Evolutionary conservation across 78 protist species (phyloP).

Genomic region (Chrysochromulina parva): DNA sequence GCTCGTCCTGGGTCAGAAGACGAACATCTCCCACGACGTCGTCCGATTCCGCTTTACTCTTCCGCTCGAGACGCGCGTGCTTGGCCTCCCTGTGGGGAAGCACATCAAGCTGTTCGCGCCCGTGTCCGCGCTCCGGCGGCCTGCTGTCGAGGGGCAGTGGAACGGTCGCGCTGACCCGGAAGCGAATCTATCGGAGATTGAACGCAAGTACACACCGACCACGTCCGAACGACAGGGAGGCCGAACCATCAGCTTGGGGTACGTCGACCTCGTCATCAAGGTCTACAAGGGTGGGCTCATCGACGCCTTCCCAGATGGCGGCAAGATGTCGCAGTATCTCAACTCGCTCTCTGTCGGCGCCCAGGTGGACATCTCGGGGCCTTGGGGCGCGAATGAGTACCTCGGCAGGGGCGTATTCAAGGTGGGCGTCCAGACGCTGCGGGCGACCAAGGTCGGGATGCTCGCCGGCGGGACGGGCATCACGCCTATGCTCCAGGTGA

Average conservation of each 20-base stretch:
- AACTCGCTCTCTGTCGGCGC: slow-evolving; percentile 62
- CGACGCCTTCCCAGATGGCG: slow-evolving; percentile 18
- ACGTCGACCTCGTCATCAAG: slow-evolving; percentile 77
- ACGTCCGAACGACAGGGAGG: slow-evolving; percentile 45
- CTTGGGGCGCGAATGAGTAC: slow-evolving; percentile 49
- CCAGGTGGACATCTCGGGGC: slow-evolving; percentile 65
- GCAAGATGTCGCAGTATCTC: slow-evolving; percentile 69
- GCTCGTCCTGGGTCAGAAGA: not conserved
- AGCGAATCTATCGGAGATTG: not conserved
- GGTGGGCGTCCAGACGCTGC: not conserved
- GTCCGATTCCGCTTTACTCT: not conserved
- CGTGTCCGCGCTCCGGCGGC: too few species aligned
- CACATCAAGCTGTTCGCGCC: too few species aligned
- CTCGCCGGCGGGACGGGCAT: slow-evolving; percentile 76
- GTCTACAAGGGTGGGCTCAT: slow-evolving; percentile 24
- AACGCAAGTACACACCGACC: slow-evolving; percentile 72
- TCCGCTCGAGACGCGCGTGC: not conserved
- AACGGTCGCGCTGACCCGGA: not conserved
- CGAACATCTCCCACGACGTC: not conserved
- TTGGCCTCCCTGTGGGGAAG: not conserved
- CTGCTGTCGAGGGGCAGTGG: slow-evolving; percentile 5
- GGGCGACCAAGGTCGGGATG: slow-evolving; percentile 39
- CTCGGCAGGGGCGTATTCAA: not conserved
- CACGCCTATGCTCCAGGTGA: slow-evolving; percentile 52
- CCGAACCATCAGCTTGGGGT: too few species aligned